These are phyloP conservation scores for Bauhinia variegata DNA, from an alignment of 306 rosid species.

Conservation along the genomic window DNA sequence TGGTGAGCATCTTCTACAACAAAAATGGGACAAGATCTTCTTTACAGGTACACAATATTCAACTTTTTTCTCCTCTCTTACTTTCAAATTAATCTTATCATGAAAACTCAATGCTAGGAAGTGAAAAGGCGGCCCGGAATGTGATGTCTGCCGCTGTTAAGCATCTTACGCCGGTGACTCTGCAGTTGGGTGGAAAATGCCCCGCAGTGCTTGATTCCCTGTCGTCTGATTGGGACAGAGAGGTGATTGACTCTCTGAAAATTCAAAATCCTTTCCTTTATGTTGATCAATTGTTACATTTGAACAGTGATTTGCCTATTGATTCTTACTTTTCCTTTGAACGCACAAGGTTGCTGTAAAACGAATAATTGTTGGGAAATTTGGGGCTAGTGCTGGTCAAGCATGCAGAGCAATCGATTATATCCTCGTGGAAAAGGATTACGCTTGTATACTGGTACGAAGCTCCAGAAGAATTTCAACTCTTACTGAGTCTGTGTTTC, in stretches of 20 bases:
- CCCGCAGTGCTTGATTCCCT: constrained; percentile 74
- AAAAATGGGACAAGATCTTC: constrained; percentile 81
- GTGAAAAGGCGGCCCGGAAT: constrained; percentile 50
- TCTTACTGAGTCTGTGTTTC: not conserved
- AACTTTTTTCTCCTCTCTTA: not conserved
- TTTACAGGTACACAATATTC: constrained; percentile 55
- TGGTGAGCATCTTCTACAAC: constrained; percentile 46
- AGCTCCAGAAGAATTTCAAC: not conserved
- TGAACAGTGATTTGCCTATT: too few species aligned
- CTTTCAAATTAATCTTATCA: too few species aligned
- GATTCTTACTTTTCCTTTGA: too few species aligned
- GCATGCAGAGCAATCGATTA: constrained; percentile 79
- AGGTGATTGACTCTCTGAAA: too few species aligned
- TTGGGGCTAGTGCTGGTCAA: constrained; percentile 78
- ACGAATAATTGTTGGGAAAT: constrained; percentile 61
- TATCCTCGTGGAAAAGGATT: constrained; percentile 59
- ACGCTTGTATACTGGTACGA: constrained; percentile 46
- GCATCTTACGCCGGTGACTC: constrained; percentile 68
- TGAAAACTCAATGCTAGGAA: constrained; percentile 51
- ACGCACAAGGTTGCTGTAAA: constrained; percentile 63
- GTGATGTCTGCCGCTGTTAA: constrained; percentile 73
- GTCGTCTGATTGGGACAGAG: constrained; percentile 54
- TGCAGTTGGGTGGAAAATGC: constrained; percentile 86
- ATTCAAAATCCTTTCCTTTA: too few species aligned
- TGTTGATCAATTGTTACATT: too few species aligned